Conservation (phyloP, 495 filamentous ascomycete species). For the Pseudevernia furfuracea region DNA sequence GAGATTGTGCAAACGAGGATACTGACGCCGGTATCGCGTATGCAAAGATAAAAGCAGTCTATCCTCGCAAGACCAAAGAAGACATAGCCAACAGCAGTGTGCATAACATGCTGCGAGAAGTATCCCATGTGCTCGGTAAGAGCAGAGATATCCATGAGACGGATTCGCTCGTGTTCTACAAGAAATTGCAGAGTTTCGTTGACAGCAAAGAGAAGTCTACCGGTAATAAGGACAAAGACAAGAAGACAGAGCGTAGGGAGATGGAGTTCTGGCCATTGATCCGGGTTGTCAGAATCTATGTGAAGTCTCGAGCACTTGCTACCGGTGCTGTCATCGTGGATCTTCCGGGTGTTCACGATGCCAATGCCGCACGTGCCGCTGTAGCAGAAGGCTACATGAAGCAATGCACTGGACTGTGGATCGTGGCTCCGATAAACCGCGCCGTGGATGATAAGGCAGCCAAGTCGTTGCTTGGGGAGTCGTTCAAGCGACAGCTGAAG, state of each 20-base stretch:
- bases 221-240: conserved; percentile 31
- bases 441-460: conserved; percentile 56
- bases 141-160: conserved; percentile 36
- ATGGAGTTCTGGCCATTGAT: conserved; percentile 63
- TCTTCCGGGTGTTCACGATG: conserved; percentile 55
- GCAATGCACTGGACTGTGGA: conserved; percentile 37
- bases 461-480: conserved; percentile 50
- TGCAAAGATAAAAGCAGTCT: conserved; percentile 58
- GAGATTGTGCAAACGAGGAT: conserved; percentile 39
- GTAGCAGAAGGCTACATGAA: conserved; percentile 58
- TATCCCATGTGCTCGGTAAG: conserved; percentile 41
- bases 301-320: conserved; percentile 46
- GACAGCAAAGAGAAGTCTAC: conserved; percentile 45
- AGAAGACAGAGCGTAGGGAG: conserved; percentile 28
- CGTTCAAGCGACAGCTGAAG: conserved; percentile 57
- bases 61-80: conserved; percentile 48
- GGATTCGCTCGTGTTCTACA: conserved; percentile 37
- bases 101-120: conserved; percentile 35
- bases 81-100: conserved; percentile 35
- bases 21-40: conserved; percentile 47
- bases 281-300: conserved; percentile 52
- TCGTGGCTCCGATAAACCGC: conserved; percentile 47
- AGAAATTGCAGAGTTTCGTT: conserved; percentile 40
- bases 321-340: conserved; percentile 62
- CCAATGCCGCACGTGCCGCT: conserved; percentile 55